These are phyloP conservation scores for Eucalyptus coolabah DNA, from an alignment of 345 rosid genomes.

Conservation along the genomic window DNA sequence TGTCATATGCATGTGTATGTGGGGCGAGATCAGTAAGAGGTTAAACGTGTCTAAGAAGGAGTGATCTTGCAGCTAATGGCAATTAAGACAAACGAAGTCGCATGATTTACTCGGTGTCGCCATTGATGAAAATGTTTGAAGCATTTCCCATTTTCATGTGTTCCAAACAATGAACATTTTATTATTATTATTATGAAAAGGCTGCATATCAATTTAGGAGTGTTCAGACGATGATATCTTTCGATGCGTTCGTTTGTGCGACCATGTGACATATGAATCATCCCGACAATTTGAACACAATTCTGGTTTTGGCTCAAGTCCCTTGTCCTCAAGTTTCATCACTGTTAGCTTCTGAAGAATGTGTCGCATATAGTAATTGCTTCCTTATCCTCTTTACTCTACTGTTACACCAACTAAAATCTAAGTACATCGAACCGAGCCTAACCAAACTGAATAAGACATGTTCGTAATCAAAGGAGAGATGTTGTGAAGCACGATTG, in stretches of 20 bases:
- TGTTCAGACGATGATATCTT: not conserved
- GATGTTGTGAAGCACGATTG: not conserved
- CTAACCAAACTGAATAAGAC: not conserved
- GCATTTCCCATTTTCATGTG: not conserved
- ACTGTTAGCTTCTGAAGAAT: not conserved
- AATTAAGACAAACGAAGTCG: not conserved
- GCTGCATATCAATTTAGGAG: not conserved
- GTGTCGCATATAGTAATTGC: not conserved
- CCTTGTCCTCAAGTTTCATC: not conserved
- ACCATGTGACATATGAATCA: not conserved
- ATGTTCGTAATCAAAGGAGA: not conserved
- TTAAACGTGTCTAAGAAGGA: not conserved
- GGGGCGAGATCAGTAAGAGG: not conserved
- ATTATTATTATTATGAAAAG: not conserved
- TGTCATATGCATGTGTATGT: not conserved
- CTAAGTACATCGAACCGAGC: not conserved
- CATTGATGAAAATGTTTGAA: not conserved
- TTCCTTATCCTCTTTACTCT: not conserved
- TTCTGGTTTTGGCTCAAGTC: not conserved
- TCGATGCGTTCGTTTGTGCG: not conserved
- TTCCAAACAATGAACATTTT: not conserved
- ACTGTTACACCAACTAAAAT: not conserved
- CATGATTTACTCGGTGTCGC: too few species aligned
- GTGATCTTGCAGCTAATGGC: not conserved
- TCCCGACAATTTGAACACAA: not conserved